Evolutionary conservation across 2,329 filamentous ascomycete genomes (phyloP).

Genomic region (Diaporthe eres): DNA sequence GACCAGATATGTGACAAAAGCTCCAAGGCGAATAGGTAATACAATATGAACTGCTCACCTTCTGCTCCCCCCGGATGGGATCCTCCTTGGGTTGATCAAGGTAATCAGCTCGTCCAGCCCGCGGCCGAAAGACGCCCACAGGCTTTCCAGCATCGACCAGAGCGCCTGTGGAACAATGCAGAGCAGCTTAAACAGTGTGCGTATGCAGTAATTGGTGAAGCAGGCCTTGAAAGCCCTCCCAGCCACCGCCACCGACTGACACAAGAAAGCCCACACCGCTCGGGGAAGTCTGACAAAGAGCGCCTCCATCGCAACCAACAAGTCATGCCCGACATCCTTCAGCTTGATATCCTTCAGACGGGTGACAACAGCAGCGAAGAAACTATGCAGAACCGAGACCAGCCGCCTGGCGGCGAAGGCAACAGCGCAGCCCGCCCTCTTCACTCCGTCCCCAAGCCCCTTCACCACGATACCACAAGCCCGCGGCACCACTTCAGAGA

Average conservation of each 20-base stretch:
- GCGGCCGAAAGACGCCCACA: not conserved
- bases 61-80: not conserved
- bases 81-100: not conserved
- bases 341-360: conserved; percentile 55
- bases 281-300: conserved; percentile 52
- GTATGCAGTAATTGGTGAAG: conserved; percentile 45
- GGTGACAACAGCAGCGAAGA: conserved; percentile 49
- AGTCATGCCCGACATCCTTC: conserved; percentile 56
- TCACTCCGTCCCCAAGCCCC: conserved; percentile 18
- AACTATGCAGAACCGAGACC: conserved; percentile 55
- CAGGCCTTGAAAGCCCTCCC: conserved; percentile 49
- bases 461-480: not conserved
- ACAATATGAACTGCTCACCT: not conserved
- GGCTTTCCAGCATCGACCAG: conserved; percentile 1
- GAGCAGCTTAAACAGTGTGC: not conserved
- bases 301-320: conserved; percentile 48
- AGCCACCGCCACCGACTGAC: conserved; percentile 44
- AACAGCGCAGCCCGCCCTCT: conserved; percentile 46
- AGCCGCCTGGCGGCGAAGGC: conserved; percentile 46
- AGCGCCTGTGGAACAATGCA: not conserved
- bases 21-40: not conserved
- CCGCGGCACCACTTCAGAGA: not conserved
- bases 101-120: not conserved
- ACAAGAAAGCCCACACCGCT: conserved; percentile 47
- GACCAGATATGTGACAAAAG: rapidly evolving